Evolutionary conservation across 2,329 filamentous ascomycete genomes (phyloP).

Genomic region (Diaporthe velutina): DNA sequence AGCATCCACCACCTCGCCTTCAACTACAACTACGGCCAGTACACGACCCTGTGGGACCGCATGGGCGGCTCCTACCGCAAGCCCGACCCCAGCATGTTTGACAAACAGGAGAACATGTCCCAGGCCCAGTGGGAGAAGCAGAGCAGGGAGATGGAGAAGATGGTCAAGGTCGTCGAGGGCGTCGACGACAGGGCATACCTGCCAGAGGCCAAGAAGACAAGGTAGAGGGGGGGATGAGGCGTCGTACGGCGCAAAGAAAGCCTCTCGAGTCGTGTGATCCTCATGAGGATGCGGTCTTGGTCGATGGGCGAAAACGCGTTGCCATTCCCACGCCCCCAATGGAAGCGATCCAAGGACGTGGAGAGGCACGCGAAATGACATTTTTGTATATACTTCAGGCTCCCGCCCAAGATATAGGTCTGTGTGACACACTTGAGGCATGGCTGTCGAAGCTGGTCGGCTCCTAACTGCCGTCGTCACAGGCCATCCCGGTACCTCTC

Average conservation of each 20-base stretch:
- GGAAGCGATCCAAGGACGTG: no score
- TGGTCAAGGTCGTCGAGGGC: slow-evolving; percentile 79
- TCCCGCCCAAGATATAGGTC: slow-evolving; percentile 11
- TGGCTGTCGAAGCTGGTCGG: not conserved
- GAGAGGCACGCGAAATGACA: not conserved
- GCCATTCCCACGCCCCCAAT: not conserved
- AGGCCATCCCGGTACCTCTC: not conserved
- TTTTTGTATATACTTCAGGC: slow-evolving; percentile 13
- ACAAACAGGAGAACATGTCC: slow-evolving; percentile 87
- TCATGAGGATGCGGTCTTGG: no score
- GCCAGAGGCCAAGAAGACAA: slow-evolving; percentile 60
- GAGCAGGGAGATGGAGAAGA: slow-evolving; percentile 79
- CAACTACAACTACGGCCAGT: slow-evolving; percentile 95
- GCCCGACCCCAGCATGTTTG: slow-evolving; percentile 88
- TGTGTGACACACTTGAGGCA: not conserved
- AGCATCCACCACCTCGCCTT: slow-evolving; percentile 90
- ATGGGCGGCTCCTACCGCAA: slow-evolving; percentile 87
- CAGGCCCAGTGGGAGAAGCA: slow-evolving; percentile 84
- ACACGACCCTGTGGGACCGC: slow-evolving; percentile 92
- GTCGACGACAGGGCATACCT: slow-evolving; percentile 65
- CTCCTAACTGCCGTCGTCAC: not conserved
- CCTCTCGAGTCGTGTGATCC: no score
- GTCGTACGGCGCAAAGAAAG: no score
- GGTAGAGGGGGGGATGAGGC: slow-evolving; percentile 42
- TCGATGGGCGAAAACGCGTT: not conserved